phyloP scores from a whole-genome alignment of 768 basidiomycete genomes.

The Pisolithus orientalis region DNA sequence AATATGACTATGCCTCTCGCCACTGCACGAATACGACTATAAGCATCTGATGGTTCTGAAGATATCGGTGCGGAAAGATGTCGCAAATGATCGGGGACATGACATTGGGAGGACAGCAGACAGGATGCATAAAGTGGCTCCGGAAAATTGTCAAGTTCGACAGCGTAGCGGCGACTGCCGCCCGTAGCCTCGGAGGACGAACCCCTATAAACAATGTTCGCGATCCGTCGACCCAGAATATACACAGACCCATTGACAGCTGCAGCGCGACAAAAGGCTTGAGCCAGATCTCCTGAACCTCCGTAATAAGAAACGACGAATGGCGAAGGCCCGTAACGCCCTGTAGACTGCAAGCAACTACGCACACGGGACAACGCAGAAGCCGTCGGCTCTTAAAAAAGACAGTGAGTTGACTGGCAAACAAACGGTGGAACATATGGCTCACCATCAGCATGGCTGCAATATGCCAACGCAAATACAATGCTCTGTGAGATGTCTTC shows the following conservation, averaged over 20 bases:
- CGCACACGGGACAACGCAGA: conserved; percentile 66
- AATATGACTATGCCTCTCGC: conserved; percentile 50
- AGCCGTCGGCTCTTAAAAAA: conserved; percentile 53
- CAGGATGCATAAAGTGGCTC: conserved; percentile 51
- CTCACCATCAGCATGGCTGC: conserved; percentile 51
- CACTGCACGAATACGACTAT: conserved; percentile 16
- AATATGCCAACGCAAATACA: conserved; percentile 75
- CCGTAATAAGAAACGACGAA: conserved; percentile 96
- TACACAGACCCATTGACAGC: conserved; percentile 78
- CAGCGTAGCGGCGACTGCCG: conserved; percentile 27
- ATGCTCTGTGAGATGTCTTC: conserved; percentile 53
- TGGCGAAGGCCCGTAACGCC: conserved; percentile 81
- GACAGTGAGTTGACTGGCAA: conserved; percentile 1
- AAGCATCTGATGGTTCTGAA: background rate
- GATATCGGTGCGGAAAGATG: conserved; percentile 15
- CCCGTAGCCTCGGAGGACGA: conserved; percentile 11
- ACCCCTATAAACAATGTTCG: conserved; percentile 25
- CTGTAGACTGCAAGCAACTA: conserved; percentile 68
- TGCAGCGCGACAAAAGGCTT: conserved; percentile 83
- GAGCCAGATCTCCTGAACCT: conserved; percentile 84
- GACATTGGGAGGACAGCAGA: conserved; percentile 44
- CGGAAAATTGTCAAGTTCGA: conserved; percentile 55
- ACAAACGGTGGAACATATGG: background rate
- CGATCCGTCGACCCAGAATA: conserved; percentile 49
- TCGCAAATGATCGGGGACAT: conserved; percentile 26